These are phyloP conservation scores for Acanthamoeba castellanii DNA, from an alignment of 208 protist species.

Conservation along the genomic window DNA sequence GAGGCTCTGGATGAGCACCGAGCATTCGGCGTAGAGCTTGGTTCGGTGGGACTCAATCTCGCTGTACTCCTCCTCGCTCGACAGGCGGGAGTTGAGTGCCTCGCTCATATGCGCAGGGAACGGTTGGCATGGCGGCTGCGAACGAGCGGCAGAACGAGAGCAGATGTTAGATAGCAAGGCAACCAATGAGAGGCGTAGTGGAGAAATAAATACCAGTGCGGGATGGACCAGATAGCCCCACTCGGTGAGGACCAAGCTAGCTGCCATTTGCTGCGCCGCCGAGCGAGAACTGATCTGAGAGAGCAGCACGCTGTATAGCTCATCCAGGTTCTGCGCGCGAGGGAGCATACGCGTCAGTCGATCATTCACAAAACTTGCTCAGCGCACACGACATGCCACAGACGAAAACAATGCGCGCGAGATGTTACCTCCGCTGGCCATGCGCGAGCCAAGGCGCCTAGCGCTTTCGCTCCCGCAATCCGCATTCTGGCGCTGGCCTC, in stretches of 20 bases:
- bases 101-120: not conserved
- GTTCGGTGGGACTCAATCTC: not conserved
- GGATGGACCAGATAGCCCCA: slow-evolving; percentile 5
- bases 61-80: not conserved
- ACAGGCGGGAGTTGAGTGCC: not conserved
- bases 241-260: not conserved
- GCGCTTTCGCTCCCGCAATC: slow-evolving; percentile 12
- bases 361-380: not conserved
- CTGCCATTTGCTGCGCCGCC: not conserved
- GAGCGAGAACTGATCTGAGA: not conserved
- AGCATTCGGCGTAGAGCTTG: not conserved
- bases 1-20: slow-evolving; percentile 2
- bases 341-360: not conserved
- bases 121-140: not conserved
- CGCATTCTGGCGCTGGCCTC: not conserved
- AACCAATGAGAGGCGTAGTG: not conserved
- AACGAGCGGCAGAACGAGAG: no score
- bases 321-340: not conserved
- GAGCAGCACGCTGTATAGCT: not conserved
- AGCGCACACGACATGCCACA: not conserved
- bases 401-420: no score
- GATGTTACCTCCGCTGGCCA: slow-evolving; percentile 7
- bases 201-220: not conserved
- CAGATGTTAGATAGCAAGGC: no score
- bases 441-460: not conserved